Conservation (phyloP, 345 rosid species). For the Cochlearia excelsa region DNA sequence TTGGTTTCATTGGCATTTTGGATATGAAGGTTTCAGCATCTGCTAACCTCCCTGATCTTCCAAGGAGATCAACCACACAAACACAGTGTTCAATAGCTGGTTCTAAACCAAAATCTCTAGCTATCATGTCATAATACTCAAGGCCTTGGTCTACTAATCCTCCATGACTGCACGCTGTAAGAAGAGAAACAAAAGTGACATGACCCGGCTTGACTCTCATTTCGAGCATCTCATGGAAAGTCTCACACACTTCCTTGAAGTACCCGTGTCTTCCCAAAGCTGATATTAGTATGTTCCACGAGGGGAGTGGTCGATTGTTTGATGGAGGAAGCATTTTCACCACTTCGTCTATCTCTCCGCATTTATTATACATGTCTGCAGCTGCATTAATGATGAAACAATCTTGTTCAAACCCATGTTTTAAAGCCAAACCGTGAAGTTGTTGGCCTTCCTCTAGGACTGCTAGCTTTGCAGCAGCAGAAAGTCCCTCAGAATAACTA, state of each 20-base stretch:
- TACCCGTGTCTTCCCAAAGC: conserved; percentile 76
- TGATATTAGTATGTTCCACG: conserved; percentile 87
- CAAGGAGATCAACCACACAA: conserved; percentile 83
- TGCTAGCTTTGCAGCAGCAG: conserved; percentile 74
- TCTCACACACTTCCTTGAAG: conserved; percentile 56
- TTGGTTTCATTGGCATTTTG: conserved; percentile 64
- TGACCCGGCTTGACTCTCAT: conserved; percentile 63
- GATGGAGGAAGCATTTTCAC: conserved; percentile 54
- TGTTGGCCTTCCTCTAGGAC: conserved; percentile 83
- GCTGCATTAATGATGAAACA: conserved; percentile 59
- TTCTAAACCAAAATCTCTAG: conserved; percentile 49
- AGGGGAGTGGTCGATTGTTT: conserved; percentile 44
- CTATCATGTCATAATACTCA: conserved; percentile 57
- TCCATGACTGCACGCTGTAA: conserved; percentile 84
- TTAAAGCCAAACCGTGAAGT: conserved; percentile 61
- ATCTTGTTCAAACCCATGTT: conserved; percentile 61
- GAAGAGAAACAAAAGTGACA: conserved; percentile 86
- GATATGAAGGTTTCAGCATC: conserved; percentile 67
- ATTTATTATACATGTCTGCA: conserved; percentile 88
- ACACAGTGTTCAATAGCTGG: conserved; percentile 73
- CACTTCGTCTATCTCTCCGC: conserved; percentile 67
- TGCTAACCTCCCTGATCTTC: conserved; percentile 71
- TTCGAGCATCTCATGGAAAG: conserved; percentile 70
- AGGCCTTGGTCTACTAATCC: conserved; percentile 83
- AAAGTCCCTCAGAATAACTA: conserved; percentile 71